Percentiles rank a stretch among this genome's conserved stretches.
phyloP scores from a whole-genome alignment of 345 rosid species.

The Euphorbia pulcherrima region DNA sequence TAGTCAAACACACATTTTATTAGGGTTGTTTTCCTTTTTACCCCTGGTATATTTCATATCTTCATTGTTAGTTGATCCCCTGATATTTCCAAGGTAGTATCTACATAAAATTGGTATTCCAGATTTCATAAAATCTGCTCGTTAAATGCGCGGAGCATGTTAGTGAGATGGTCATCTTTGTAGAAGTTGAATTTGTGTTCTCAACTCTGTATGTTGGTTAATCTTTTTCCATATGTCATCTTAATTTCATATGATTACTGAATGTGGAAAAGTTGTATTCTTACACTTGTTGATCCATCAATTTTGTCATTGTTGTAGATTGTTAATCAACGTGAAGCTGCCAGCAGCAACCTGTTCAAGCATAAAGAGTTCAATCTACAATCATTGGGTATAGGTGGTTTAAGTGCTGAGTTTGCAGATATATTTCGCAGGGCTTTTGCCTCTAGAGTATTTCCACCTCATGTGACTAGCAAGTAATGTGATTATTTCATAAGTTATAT shows the following conservation, averaged over 20 bases:
- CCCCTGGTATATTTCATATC: neutral
- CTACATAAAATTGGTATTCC: neutral
- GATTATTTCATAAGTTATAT: slow-evolving; percentile 17
- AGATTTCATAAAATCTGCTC: slow-evolving; percentile 1
- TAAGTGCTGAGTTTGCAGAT: slow-evolving; percentile 97
- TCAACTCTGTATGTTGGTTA: neutral
- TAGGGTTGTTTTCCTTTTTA: neutral
- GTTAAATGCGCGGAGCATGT: neutral
- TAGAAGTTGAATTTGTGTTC: neutral
- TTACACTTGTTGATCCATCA: slow-evolving; percentile 11
- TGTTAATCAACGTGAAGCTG: slow-evolving; percentile 96
- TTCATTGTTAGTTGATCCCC: neutral
- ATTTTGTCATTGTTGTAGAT: slow-evolving; percentile 46
- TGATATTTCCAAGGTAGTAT: neutral
- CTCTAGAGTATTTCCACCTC: slow-evolving; percentile 97
- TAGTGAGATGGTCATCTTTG: neutral
- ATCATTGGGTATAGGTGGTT: slow-evolving; percentile 94
- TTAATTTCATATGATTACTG: neutral
- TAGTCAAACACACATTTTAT: neutral
- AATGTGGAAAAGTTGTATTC: neutral
- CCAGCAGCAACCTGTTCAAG: slow-evolving; percentile 86
- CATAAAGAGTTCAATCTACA: slow-evolving; percentile 95
- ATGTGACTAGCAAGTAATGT: slow-evolving; percentile 80
- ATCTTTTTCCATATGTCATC: neutral
- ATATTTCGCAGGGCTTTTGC: slow-evolving; percentile 99